phyloP scores from a whole-genome alignment of 768 basidiomycete genomes.

The Lyophyllum shimeji region DNA sequence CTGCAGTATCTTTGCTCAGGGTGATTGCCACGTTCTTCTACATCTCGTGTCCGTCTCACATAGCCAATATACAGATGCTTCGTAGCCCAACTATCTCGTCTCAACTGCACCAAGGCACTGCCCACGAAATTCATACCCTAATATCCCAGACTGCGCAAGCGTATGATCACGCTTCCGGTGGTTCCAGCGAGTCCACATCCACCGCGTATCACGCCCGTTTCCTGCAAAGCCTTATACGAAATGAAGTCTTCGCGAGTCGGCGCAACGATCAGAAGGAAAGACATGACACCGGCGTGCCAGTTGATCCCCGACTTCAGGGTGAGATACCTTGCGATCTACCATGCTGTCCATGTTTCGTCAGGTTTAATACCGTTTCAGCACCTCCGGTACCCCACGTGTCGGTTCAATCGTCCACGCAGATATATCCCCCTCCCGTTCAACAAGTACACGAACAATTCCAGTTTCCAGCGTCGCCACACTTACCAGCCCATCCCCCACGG shows the following conservation, averaged over 20 bases:
- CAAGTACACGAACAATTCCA: conserved; percentile 37
- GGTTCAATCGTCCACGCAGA: conserved; percentile 29
- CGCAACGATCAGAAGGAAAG: conserved; percentile 37
- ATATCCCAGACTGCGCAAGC: conserved; percentile 76
- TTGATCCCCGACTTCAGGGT: conserved; percentile 62
- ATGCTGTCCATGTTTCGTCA: background rate
- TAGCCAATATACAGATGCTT: conserved; percentile 53
- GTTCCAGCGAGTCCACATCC: conserved; percentile 59
- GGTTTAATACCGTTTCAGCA: conserved; percentile 20
- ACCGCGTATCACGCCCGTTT: conserved; percentile 83
- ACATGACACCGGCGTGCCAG: conserved; percentile 38
- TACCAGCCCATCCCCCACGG: conserved; percentile 29
- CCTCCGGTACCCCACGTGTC: conserved; percentile 22
- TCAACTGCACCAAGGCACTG: conserved; percentile 59
- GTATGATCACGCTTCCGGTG: conserved; percentile 68
- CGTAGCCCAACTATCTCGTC: conserved; percentile 59
- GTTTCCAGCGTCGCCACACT: conserved; percentile 41
- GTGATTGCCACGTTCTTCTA: conserved; percentile 34
- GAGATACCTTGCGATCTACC: conserved; percentile 22
- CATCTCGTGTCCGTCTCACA: conserved; percentile 7
- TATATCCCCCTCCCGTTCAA: conserved; percentile 35
- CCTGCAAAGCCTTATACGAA: conserved; percentile 64
- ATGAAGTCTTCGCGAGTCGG: conserved; percentile 58
- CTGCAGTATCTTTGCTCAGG: conserved; percentile 77
- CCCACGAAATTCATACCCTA: conserved; percentile 60